Conservation (phyloP, 2,329 filamentous ascomycete species). For the Colletotrichum incanum region DNA sequence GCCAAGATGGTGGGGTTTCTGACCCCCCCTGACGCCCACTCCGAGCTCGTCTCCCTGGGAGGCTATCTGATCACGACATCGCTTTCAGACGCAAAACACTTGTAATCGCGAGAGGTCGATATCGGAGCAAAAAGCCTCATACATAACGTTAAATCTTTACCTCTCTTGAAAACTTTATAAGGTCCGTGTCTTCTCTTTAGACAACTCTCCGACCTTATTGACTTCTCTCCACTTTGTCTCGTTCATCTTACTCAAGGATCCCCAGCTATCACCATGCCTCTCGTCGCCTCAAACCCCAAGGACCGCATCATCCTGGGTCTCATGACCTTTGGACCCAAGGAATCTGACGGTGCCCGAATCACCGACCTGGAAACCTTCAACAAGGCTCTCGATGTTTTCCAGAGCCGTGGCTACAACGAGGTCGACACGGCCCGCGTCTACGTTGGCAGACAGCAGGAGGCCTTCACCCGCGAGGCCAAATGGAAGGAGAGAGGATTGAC, state of each 20-base stretch:
- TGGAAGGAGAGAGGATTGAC: constrained; percentile 87
- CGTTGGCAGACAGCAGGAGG: constrained; percentile 81
- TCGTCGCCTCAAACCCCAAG: constrained; percentile 62
- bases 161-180: not conserved
- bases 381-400: constrained; percentile 80
- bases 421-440: constrained; percentile 88
- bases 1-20: constrained; percentile 37
- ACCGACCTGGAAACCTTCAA: constrained; percentile 78
- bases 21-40: constrained; percentile 20
- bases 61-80: constrained; percentile 41
- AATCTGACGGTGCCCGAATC: constrained; percentile 77
- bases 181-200: not conserved
- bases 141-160: not conserved
- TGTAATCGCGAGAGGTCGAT: constrained; percentile 1
- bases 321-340: constrained; percentile 86
- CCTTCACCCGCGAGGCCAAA: constrained; percentile 79
- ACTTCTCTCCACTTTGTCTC: constrained; percentile 12
- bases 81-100: constrained; percentile 11
- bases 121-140: constrained; percentile 10
- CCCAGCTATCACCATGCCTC: constrained; percentile 59
- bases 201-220: not conserved
- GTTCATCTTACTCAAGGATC: constrained; percentile 21
- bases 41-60: constrained; percentile 2
- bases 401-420: constrained; percentile 86
- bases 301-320: constrained; percentile 85